Percentiles rank a stretch among this genome's conserved stretches.
Evolutionary conservation across 2,329 filamentous ascomycete species (phyloP).

Genomic region (Endoconidiophora polonica): DNA sequence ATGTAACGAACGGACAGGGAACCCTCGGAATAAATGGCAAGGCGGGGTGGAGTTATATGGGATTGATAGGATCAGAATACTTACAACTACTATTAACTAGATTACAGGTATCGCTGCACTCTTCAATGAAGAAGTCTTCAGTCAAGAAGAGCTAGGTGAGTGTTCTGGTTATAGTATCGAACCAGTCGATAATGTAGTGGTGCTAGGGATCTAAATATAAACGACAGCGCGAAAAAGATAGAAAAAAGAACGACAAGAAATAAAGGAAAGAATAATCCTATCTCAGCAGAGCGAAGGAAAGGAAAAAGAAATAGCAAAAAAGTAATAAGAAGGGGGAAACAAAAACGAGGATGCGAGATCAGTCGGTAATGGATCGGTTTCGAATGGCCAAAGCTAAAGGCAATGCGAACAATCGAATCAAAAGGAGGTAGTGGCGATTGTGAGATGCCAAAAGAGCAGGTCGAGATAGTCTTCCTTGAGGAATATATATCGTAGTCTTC

Average conservation of each 20-base stretch:
- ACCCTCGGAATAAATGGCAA: too few species aligned
- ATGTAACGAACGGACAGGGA: too few species aligned
- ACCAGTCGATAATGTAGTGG: not conserved
- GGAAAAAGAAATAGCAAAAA: constrained; percentile 5
- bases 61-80: too few species aligned
- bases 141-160: constrained; percentile 1
- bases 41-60: too few species aligned
- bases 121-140: not conserved
- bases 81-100: too few species aligned
- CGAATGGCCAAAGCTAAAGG: too few species aligned
- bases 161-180: not conserved
- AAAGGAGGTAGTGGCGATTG: too few species aligned
- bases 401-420: too few species aligned
- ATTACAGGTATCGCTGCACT: too few species aligned
- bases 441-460: too few species aligned
- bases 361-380: not conserved
- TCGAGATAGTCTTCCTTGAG: too few species aligned
- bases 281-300: not conserved
- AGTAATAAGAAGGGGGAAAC: constrained; percentile 3
- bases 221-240: not conserved
- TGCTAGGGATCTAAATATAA: not conserved
- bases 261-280: constrained; percentile 6
- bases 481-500: too few species aligned
- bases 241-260: constrained; percentile 3
- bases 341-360: constrained; percentile 5